Evolutionary conservation across 495 filamentous ascomycete species (phyloP).

Genomic region (Cairneyella variabilis): DNA sequence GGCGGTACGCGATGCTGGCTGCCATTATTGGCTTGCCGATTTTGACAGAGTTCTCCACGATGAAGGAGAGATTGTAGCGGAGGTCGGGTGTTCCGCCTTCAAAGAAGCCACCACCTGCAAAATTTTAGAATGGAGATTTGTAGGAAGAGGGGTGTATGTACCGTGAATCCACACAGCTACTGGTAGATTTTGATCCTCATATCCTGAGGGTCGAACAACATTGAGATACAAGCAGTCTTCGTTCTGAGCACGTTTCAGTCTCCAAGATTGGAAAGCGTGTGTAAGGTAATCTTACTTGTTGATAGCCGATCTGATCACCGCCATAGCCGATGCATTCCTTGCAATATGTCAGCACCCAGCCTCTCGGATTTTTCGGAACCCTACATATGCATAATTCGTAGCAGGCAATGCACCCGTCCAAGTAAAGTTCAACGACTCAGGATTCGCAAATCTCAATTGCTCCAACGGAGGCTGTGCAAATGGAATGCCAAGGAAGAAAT

Average conservation of each 20-base stretch:
- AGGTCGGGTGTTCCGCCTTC: constrained; percentile 41
- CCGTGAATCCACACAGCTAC: constrained; percentile 57
- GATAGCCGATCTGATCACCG: constrained; percentile 1
- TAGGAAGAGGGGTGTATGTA: background rate
- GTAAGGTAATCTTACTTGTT: background rate
- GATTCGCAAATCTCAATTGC: constrained; percentile 31
- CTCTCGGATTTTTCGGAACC: too few relatives aligned
- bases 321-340: constrained; percentile 41
- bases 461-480: constrained; percentile 32
- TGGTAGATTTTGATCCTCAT: constrained; percentile 31
- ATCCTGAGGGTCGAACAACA: constrained; percentile 33
- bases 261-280: background rate
- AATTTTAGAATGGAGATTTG: background rate
- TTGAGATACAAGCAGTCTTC: constrained; percentile 59
- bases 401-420: constrained; percentile 29
- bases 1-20: constrained; percentile 58
- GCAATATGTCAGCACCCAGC: too few relatives aligned
- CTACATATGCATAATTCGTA: constrained; percentile 29
- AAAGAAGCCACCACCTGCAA: constrained; percentile 43
- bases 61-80: constrained; percentile 43
- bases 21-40: constrained; percentile 50
- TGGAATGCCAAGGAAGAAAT: constrained; percentile 43
- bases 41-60: constrained; percentile 41
- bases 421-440: constrained; percentile 28
- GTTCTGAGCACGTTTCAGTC: constrained; percentile 1